Percentiles rank a stretch among this genome's conserved stretches.
phyloP scores from a whole-genome alignment of 2,329 filamentous ascomycete species.

The Penicillium sp. region DNA sequence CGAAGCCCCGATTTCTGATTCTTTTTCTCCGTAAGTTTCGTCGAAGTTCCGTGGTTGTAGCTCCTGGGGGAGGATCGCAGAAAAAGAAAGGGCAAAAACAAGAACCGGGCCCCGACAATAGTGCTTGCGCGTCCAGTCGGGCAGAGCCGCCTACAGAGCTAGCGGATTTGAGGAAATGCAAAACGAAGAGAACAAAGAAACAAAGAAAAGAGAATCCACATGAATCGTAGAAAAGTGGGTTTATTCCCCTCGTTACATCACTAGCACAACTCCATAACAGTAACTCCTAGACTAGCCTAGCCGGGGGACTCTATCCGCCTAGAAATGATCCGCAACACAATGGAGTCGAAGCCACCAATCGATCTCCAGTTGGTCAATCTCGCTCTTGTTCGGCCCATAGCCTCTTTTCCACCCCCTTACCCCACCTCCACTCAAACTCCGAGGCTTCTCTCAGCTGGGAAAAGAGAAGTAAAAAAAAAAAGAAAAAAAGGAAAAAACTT shows the following conservation, averaged over 20 bases:
- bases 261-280: background rate
- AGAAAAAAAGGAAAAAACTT: background rate
- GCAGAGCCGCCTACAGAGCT: conserved; percentile 1
- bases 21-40: background rate
- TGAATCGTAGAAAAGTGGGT: background rate
- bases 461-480: too few relatives aligned
- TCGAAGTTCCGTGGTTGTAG: background rate
- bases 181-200: conserved; percentile 6
- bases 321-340: background rate
- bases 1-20: conserved; percentile 14
- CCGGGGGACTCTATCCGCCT: background rate
- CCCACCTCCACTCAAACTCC: background rate
- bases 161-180: background rate
- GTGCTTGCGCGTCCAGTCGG: conserved; percentile 1
- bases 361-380: background rate
- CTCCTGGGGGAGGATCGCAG: background rate
- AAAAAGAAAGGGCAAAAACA: background rate
- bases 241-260: background rate
- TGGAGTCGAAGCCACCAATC: background rate
- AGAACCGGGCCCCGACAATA: background rate
- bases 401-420: background rate
- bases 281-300: background rate
- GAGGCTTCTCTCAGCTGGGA: background rate
- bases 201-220: background rate
- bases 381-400: background rate